phyloP scores from a whole-genome alignment of 441 rosid genomes.

The Arabidopsis lyrata region DNA sequence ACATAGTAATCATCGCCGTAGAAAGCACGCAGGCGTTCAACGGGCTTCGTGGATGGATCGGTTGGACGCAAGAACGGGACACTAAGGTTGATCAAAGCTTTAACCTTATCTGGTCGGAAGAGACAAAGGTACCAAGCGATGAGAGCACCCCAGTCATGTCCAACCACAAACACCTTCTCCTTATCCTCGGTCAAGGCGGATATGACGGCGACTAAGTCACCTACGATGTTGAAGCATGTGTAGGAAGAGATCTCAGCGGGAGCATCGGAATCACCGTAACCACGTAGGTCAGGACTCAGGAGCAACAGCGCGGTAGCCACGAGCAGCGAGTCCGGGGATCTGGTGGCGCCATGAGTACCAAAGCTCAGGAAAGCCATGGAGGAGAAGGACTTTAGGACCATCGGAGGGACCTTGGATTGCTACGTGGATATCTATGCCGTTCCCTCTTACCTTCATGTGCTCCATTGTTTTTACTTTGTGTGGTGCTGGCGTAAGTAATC shows the following conservation, averaged over 20 bases:
- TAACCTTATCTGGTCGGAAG: conserved; percentile 46
- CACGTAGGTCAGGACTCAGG: conserved; percentile 63
- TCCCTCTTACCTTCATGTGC: conserved; percentile 43
- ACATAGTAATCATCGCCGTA: conserved; percentile 56
- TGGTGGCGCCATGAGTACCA: conserved; percentile 72
- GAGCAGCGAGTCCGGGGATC: conserved; percentile 52
- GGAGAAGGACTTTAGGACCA: conserved; percentile 43
- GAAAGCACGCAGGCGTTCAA: conserved; percentile 40
- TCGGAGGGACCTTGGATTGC: conserved; percentile 49
- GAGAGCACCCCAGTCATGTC: conserved; percentile 64
- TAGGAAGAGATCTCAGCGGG: conserved; percentile 41
- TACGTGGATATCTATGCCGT: conserved; percentile 47
- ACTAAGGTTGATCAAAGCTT: conserved; percentile 50
- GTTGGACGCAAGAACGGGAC: conserved; percentile 38
- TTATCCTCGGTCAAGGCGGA: conserved; percentile 44
- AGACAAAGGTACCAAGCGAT: conserved; percentile 56
- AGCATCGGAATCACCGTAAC: conserved; percentile 58
- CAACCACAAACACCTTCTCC: conserved; percentile 59
- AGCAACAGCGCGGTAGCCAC: conserved; percentile 59
- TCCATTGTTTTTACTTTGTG: conserved; percentile 16
- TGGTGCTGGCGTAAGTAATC: not conserved
- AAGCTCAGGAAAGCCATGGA: conserved; percentile 63
- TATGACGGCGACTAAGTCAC: conserved; percentile 48
- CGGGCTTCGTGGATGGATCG: conserved; percentile 38
- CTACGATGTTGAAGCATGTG: conserved; percentile 52